Base-by-base conservation (phyloP, 2,329 filamentous ascomycete genomes). In the Colletotrichum zoysiae region DNA sequence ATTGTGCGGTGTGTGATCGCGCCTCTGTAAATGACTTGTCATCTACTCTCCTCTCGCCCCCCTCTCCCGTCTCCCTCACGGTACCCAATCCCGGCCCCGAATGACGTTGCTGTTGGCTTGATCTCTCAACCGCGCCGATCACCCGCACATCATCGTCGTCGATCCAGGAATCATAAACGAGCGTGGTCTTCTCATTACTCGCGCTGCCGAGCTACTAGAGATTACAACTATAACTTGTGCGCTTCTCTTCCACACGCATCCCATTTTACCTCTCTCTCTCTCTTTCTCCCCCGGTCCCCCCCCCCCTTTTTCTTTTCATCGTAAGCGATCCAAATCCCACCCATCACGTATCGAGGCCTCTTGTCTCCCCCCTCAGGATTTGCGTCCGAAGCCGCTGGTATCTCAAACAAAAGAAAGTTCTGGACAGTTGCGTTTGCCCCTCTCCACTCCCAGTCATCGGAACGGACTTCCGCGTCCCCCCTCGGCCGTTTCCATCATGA, bases 391-490 rank as follows among this genome's bases (percentile, higher is more conserved):
- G 18, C 16, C 26, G n/a, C n/a, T 53, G 60, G 60, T 63, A 63
- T 63, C 60, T 42, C 35, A n/a, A 14, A 51, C 60, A 63, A 51
- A 53, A 51, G 48, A 53, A 63, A 63, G 14, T n/a, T 18, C 16
- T n/a, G 5, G 23, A 16, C 60, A n/a, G 4, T n/a, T 42, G 3
- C 1, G 4, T 30, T 30, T 30, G 26, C 30, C 46, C 3, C 20
- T 20, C 26, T 20, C 18, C 20, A 30, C 12, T 5, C 16, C 23
- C 7, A 14, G 26, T 46, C 12, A 16, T 33, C 18, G 33, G 18
- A 3, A 23, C 26, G 48, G 20, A n/a, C 40, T 20, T 55, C 35
- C 35, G 33, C 5, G 16, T 12, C 5, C 26, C n/a, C 33, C 18
- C 26, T 46, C 50, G 26, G n/a, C 46, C 33, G 35, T 64, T 53